phyloP scores from a whole-genome alignment of 2,329 filamentous ascomycete genomes.

The Zymoseptoria tritici region DNA sequence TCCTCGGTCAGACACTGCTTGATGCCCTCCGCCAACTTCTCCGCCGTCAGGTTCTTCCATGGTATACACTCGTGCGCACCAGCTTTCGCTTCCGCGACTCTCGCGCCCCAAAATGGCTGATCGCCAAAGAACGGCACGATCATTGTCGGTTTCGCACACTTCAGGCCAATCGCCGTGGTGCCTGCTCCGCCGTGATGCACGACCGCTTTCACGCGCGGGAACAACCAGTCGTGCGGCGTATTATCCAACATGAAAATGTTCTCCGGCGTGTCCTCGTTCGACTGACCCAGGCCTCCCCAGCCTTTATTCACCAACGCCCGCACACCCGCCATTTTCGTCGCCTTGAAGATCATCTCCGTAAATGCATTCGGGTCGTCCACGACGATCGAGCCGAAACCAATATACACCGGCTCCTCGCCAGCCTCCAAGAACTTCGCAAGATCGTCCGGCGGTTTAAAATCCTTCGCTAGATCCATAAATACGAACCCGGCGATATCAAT shows the following conservation, averaged over 20 bases:
- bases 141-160: slow-evolving; percentile 64
- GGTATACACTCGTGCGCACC: slow-evolving; percentile 58
- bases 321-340: slow-evolving; percentile 57
- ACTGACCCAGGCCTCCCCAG: slow-evolving; percentile 63
- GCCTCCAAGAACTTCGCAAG: slow-evolving; percentile 45
- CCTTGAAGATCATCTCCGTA: slow-evolving; percentile 64
- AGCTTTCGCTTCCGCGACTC: slow-evolving; percentile 57
- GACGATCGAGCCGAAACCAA: slow-evolving; percentile 70
- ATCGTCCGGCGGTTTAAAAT: slow-evolving; percentile 29
- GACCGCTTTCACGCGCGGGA: slow-evolving; percentile 57
- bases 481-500: slow-evolving; percentile 31
- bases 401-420: slow-evolving; percentile 59
- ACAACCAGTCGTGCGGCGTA: slow-evolving; percentile 70
- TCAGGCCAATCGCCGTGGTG: slow-evolving; percentile 66
- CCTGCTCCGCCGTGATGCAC: slow-evolving; percentile 74
- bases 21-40: slow-evolving; percentile 64
- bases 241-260: slow-evolving; percentile 67
- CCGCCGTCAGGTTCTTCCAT: slow-evolving; percentile 57
- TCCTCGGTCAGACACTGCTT: slow-evolving; percentile 57
- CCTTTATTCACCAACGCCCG: slow-evolving; percentile 67
- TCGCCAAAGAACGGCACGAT: slow-evolving; percentile 75
- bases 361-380: slow-evolving; percentile 64
- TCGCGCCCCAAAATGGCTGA: slow-evolving; percentile 69
- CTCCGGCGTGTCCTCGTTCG: slow-evolving; percentile 51
- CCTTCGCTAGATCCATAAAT: slow-evolving; percentile 30